Percentiles rank a stretch among this genome's conserved stretches.
Evolutionary conservation across 2,329 filamentous ascomycete species (phyloP).

Genomic region (Colletotrichum tamarilloi): DNA sequence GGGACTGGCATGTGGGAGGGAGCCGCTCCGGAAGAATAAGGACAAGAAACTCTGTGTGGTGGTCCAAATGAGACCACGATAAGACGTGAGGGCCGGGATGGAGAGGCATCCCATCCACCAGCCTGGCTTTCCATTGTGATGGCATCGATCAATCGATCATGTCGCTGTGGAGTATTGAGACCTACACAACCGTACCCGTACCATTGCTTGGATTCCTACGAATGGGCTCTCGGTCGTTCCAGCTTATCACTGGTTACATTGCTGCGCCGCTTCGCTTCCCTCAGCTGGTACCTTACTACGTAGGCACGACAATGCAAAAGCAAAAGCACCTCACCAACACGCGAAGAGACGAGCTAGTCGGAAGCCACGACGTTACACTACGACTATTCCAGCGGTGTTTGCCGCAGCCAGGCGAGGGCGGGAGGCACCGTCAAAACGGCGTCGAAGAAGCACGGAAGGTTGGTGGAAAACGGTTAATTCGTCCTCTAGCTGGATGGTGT

Average conservation of each 20-base stretch:
- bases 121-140: neutral
- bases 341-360: neutral
- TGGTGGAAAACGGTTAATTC: neutral
- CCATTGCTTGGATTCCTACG: neutral
- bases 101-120: too few relatives aligned
- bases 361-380: neutral
- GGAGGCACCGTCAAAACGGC: neutral
- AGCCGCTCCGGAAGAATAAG: neutral
- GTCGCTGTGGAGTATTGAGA: neutral
- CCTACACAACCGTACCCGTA: neutral
- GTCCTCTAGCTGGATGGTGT: neutral
- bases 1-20: constrained; percentile 16
- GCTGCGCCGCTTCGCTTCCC: neutral
- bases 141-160: neutral
- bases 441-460: constrained; percentile 11
- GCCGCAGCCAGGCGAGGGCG: neutral
- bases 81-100: neutral
- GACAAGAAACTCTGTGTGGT: neutral
- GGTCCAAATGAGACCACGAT: neutral
- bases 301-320: neutral
- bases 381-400: neutral
- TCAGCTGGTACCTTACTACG: neutral
- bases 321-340: neutral
- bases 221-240: neutral
- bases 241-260: neutral